Conservation (phyloP, 768 basidiomycete genomes). For the Phlebiopsis flavidoalba region DNA sequence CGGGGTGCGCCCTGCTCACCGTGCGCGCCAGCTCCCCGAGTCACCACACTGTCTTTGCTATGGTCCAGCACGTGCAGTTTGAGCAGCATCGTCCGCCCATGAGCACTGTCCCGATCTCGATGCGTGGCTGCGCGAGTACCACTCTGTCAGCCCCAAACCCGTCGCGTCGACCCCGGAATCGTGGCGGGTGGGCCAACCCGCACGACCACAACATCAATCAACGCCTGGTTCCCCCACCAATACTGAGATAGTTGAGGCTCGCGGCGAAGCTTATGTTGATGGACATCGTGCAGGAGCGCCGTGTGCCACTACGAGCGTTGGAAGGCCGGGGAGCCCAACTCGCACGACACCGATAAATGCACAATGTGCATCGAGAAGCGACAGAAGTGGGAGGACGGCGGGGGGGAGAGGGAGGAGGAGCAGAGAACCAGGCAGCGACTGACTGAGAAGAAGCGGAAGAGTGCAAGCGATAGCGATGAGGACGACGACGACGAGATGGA, state of each 20-base stretch:
- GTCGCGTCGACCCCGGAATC: conserved; percentile 23
- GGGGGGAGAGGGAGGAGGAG: not conserved
- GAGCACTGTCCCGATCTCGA: conserved; percentile 47
- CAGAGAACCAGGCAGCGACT: not conserved
- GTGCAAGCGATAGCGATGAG: not conserved
- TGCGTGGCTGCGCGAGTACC: conserved; percentile 56
- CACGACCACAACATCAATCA: conserved; percentile 33
- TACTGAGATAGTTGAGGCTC: not conserved
- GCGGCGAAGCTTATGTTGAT: not conserved
- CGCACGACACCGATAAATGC: conserved; percentile 40
- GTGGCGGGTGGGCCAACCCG: not conserved
- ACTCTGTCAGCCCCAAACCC: conserved; percentile 38
- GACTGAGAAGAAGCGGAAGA: not conserved
- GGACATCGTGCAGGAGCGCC: not conserved
- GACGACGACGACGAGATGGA: not conserved
- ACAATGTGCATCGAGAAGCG: not conserved
- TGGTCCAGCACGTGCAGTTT: conserved; percentile 17
- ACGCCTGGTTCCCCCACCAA: conserved; percentile 36
- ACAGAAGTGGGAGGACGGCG: not conserved
- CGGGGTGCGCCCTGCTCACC: conserved; percentile 6
- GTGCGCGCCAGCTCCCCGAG: conserved; percentile 41
- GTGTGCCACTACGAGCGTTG: conserved; percentile 36
- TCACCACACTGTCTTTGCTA: conserved; percentile 29
- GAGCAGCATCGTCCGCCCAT: conserved; percentile 27
- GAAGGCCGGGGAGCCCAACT: conserved; percentile 29